Conservation (phyloP, 2,329 filamentous ascomycete species). For the Plectosphaerella cucumerina region DNA sequence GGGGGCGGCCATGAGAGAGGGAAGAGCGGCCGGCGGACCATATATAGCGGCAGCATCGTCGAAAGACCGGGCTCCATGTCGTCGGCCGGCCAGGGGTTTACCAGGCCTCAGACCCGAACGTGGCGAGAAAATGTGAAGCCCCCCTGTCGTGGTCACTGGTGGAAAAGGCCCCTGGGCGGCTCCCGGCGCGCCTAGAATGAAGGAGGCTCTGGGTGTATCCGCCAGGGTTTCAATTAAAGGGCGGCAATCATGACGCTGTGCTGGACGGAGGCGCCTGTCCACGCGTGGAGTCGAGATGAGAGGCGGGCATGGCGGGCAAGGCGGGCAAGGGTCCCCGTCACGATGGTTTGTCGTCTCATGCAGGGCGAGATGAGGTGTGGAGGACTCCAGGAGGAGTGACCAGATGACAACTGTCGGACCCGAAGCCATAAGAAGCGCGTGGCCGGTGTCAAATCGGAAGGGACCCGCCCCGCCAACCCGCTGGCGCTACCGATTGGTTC, state of each 20-base stretch:
- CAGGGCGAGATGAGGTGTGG: slow-evolving; percentile 2
- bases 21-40: background rate
- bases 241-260: background rate
- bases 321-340: background rate
- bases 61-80: background rate
- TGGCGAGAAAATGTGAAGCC: no score
- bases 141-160: background rate
- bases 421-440: background rate
- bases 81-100: background rate
- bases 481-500: slow-evolving; percentile 1
- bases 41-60: background rate
- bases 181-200: background rate
- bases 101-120: no score
- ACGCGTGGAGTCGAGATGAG: no score
- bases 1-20: background rate
- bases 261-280: no score
- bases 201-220: slow-evolving; percentile 1
- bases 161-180: background rate
- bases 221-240: slow-evolving; percentile 4
- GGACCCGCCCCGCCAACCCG: background rate
- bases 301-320: no score
- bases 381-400: background rate
- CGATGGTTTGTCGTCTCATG: slow-evolving; percentile 2
- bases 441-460: background rate
- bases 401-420: background rate